Evolutionary conservation across 345 rosid genomes (phyloP).

Genomic region (Citrus medica): DNA sequence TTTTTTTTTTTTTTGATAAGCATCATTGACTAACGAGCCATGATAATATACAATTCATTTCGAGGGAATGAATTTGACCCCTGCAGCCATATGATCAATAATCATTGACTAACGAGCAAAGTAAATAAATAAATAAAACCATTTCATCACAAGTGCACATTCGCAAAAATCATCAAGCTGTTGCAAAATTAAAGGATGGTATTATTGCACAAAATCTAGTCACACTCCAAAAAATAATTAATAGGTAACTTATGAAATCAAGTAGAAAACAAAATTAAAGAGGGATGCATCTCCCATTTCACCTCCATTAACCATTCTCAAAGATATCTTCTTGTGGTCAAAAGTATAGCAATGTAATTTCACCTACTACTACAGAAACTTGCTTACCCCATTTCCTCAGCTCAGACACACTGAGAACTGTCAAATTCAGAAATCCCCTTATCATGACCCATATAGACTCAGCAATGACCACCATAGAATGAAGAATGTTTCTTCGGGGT

Average conservation of each 20-base stretch:
- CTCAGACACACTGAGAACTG: constrained; percentile 4
- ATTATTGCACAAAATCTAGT: neutral
- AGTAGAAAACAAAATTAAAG: neutral
- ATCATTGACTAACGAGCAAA: no score
- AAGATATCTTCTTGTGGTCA: neutral
- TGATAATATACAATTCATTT: no score
- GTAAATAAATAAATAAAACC: neutral
- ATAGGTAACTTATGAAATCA: no score
- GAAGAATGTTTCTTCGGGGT: neutral
- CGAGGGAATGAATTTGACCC: no score
- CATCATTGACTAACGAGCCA: no score
- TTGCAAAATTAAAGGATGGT: neutral
- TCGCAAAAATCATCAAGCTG: neutral
- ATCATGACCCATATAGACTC: neutral
- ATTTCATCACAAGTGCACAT: neutral
- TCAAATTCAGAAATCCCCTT: neutral
- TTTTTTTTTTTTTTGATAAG: no score
- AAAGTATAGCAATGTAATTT: neutral
- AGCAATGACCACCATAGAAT: neutral
- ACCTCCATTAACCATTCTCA: neutral
- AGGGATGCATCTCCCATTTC: neutral
- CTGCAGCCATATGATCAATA: no score
- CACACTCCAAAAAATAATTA: neutral
- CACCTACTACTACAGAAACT: constrained; percentile 13
- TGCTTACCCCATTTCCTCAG: neutral